These are phyloP conservation scores for Pascua sp. DNA, from an alignment of 1,284 basidiomycete genomes.

Conservation along the genomic window DNA sequence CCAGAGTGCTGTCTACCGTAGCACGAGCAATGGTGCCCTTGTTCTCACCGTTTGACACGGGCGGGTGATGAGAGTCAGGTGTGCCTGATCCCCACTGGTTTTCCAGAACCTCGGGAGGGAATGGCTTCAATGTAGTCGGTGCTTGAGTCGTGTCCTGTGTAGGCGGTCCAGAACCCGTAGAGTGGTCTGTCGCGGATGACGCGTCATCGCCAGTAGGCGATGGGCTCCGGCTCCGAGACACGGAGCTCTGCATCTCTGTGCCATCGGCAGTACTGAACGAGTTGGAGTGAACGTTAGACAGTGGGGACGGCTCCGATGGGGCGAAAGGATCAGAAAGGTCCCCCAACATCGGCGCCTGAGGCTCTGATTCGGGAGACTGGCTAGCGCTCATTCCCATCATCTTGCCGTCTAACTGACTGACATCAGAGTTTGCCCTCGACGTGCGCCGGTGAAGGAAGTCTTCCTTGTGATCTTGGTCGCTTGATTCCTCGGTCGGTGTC, in stretches of 20 bases:
- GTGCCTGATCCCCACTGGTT: neutral
- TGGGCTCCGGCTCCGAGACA: neutral
- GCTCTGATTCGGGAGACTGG: no score
- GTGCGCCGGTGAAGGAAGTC: neutral
- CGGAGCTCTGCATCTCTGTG: constrained; percentile 2
- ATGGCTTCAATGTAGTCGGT: neutral
- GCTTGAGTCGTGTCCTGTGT: neutral
- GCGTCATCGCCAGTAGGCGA: neutral
- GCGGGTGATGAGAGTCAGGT: neutral
- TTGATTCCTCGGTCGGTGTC: constrained; percentile 24
- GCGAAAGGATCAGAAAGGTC: no score
- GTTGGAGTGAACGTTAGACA: neutral
- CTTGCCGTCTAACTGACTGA: constrained; percentile 41
- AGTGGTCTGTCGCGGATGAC: no score
- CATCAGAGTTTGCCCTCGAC: constrained; percentile 44
- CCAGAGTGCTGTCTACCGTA: constrained; percentile 88
- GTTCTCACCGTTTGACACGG: neutral
- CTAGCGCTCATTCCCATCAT: constrained; percentile 12
- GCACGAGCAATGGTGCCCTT: constrained; percentile 71
- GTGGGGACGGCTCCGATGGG: no score
- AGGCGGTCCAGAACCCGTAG: neutral
- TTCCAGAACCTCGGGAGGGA: neutral
- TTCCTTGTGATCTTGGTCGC: constrained; percentile 32
- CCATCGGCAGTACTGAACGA: constrained; percentile 10
- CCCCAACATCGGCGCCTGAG: no score